These are phyloP conservation scores for Gossypium davidsonii DNA, from an alignment of 441 rosid species.

Conservation along the genomic window DNA sequence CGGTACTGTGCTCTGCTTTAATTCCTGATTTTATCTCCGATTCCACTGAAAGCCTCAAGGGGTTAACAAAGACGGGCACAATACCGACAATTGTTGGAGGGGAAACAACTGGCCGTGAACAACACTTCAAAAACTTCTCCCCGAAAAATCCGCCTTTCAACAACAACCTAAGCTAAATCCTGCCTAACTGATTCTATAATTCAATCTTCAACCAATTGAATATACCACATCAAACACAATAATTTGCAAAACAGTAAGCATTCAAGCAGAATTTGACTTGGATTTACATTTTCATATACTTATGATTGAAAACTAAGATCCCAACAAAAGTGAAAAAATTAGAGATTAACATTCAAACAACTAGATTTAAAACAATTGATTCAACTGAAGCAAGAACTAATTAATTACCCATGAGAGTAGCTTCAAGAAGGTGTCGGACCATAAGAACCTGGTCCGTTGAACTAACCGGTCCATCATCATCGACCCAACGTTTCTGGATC, in stretches of 20 bases:
- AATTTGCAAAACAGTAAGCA: no score
- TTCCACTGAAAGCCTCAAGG: no score
- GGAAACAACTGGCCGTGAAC: no score
- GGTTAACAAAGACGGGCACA: no score
- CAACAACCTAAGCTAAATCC: not conserved
- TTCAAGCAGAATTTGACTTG: no score
- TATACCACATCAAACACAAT: no score
- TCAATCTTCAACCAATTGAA: not conserved
- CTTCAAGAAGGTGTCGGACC: slow-evolving; percentile 49
- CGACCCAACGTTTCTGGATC: slow-evolving; percentile 56
- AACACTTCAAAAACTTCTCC: no score
- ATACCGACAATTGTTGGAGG: no score
- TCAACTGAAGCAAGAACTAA: not conserved
- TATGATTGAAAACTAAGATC: not conserved
- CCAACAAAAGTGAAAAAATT: not conserved
- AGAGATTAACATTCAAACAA: not conserved
- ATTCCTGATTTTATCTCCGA: no score
- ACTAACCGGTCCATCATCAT: slow-evolving; percentile 39
- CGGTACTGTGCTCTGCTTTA: no score
- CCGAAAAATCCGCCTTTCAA: no score
- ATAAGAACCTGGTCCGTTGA: slow-evolving; percentile 65
- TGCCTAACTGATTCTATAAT: not conserved
- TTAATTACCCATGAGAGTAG: slow-evolving; percentile 59
- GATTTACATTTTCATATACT: no score
- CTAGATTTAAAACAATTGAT: not conserved